A percentile compares a stretch with the other conserved stretches of the same genome.
These are phyloP conservation scores for Tuber brumale DNA, from an alignment of 495 filamentous ascomycete species.

Conservation along the genomic window DNA sequence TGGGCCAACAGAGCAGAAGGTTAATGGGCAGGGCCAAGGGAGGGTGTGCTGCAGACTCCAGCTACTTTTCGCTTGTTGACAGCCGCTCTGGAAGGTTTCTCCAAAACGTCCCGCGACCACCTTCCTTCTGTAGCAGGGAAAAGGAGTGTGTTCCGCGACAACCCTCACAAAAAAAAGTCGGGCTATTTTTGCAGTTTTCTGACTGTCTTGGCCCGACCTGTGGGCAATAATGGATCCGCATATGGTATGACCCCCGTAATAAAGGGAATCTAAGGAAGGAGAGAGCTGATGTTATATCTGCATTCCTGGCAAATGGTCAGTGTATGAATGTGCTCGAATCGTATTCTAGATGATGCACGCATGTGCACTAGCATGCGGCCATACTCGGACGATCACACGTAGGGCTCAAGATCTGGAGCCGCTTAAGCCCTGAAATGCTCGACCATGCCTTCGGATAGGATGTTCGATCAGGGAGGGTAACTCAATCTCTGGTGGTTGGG, in stretches of 20 bases:
- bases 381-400: neutral
- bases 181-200: conserved; percentile 19
- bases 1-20: conserved; percentile 16
- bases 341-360: neutral
- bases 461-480: neutral
- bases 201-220: conserved; percentile 7
- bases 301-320: neutral
- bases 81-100: conserved; percentile 8
- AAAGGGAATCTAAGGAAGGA: neutral
- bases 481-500: neutral
- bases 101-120: conserved; percentile 3
- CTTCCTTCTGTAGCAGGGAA: conserved; percentile 2
- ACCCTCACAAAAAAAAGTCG: neutral
- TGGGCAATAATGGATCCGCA: conserved; percentile 19
- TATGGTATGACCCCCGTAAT: conserved; percentile 22
- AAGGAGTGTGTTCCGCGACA: conserved; percentile 13
- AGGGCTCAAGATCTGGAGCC: neutral
- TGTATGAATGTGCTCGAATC: neutral
- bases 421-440: neutral
- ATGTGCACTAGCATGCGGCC: neutral
- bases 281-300: neutral
- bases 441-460: neutral
- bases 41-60: conserved; percentile 11
- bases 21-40: neutral
- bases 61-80: conserved; percentile 15